These are phyloP conservation scores for Cytospora piceicola DNA, from an alignment of 2,329 filamentous ascomycete species.

Conservation along the genomic window DNA sequence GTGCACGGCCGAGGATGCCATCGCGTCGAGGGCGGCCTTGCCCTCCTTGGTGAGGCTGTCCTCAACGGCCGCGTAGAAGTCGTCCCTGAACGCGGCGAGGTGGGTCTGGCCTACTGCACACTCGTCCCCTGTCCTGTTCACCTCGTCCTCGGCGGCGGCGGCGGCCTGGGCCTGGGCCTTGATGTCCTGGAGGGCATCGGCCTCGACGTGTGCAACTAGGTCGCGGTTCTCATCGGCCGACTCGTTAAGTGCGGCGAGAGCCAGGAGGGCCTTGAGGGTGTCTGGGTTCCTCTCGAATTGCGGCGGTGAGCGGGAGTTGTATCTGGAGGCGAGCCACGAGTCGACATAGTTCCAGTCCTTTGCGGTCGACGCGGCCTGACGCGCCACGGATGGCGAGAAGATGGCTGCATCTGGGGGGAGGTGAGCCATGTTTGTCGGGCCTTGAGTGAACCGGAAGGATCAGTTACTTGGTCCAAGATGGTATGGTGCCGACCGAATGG, in stretches of 20 bases:
- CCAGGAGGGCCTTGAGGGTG: conserved; percentile 75
- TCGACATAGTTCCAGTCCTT: conserved; percentile 93
- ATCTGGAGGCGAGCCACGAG: conserved; percentile 76
- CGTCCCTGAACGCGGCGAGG: conserved; percentile 39
- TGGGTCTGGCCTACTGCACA: conserved; percentile 25
- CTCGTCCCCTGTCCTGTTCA: background rate
- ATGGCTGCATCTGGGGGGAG: conserved; percentile 54
- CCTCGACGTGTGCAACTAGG: conserved; percentile 62
- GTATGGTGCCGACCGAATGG: too few relatives aligned
- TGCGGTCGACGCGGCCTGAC: conserved; percentile 77
- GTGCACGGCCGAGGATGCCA: conserved; percentile 56
- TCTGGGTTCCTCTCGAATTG: conserved; percentile 85
- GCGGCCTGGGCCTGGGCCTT: conserved; percentile 30
- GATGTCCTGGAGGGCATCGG: conserved; percentile 60
- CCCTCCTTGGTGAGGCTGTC: conserved; percentile 60
- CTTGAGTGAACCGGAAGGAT: too few relatives aligned
- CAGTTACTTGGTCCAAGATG: too few relatives aligned
- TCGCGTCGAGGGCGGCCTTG: conserved; percentile 57
- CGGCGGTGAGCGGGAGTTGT: conserved; percentile 65
- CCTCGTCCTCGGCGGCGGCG: conserved; percentile 41
- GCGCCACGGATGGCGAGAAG: conserved; percentile 70
- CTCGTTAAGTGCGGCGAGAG: conserved; percentile 77
- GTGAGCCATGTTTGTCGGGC: conserved; percentile 41
- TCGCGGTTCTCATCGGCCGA: conserved; percentile 71
- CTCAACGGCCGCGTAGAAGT: conserved; percentile 58